These are phyloP conservation scores for Pyracantha coccinea DNA, from an alignment of 331 rosid genomes.

Conservation along the genomic window DNA sequence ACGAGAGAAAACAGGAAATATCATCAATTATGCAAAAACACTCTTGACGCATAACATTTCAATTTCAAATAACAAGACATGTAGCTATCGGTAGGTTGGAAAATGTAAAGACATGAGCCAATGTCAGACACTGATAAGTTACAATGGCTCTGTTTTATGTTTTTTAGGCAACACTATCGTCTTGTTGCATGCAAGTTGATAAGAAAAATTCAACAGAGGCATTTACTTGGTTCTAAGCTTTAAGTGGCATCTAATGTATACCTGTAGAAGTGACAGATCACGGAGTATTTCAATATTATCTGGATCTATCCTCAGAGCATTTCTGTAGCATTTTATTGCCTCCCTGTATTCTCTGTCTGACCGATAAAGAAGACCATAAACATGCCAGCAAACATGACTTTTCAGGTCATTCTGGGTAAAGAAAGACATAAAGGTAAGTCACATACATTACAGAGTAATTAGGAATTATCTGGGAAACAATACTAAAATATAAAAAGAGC, in stretches of 20 bases:
- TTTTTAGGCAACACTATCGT: neutral
- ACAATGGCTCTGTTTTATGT: neutral
- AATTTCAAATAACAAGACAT: neutral
- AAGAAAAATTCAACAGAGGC: neutral
- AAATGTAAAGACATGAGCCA: neutral
- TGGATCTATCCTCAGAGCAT: conserved; percentile 89
- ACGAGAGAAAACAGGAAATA: neutral
- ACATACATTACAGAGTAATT: neutral
- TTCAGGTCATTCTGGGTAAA: conserved; percentile 82
- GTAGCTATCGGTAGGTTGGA: neutral
- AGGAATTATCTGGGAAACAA: conserved; percentile 10
- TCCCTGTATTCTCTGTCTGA: conserved; percentile 98
- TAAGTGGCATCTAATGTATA: conserved; percentile 14
- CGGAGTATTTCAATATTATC: conserved; percentile 94
- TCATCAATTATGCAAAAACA: neutral
- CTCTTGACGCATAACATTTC: neutral
- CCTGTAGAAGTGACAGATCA: conserved; percentile 91
- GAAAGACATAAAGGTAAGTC: conserved; percentile 15
- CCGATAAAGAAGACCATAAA: conserved; percentile 93
- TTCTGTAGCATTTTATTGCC: conserved; percentile 92
- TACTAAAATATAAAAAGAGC: neutral
- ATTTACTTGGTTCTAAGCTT: neutral
- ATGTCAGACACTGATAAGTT: neutral
- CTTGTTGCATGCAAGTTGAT: neutral
- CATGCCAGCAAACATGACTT: conserved; percentile 99